These are phyloP conservation scores for Mycosarcoma maydis DNA, from an alignment of 1,284 basidiomycete genomes.

Conservation along the genomic window DNA sequence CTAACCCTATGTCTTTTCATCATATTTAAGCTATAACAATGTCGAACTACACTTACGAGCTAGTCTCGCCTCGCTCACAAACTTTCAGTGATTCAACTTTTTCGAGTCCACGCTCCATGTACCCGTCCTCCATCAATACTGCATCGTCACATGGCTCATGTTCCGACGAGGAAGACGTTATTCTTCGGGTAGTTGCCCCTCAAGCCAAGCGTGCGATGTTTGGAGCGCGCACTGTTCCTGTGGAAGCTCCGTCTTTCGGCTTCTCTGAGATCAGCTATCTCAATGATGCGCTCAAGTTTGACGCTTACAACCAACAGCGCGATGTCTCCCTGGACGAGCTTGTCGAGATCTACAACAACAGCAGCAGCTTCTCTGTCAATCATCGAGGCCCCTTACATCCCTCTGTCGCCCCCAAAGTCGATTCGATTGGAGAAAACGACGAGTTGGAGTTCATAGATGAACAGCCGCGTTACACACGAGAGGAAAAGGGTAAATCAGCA, in stretches of 20 bases:
- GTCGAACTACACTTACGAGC: constrained; percentile 34
- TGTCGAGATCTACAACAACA: constrained; percentile 31
- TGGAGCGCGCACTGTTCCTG: constrained; percentile 1
- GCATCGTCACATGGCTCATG: constrained; percentile 21
- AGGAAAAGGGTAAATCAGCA: constrained; percentile 39
- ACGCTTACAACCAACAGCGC: constrained; percentile 11
- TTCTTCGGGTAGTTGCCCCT: constrained; percentile 15
- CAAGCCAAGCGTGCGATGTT: constrained; percentile 15
- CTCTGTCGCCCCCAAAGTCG: constrained; percentile 14
- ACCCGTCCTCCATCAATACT: constrained; percentile 24
- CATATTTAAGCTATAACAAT: constrained; percentile 10
- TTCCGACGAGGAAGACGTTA: constrained; percentile 27
- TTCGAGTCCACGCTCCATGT: constrained; percentile 34
- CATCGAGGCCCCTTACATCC: constrained; percentile 5
- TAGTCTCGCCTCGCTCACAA: constrained; percentile 34
- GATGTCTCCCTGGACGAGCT: constrained; percentile 28
- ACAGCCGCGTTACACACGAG: constrained; percentile 34
- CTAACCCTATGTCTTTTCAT: too few species aligned
- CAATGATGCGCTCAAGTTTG: constrained; percentile 33
- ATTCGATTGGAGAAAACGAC: constrained; percentile 35
- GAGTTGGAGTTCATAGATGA: constrained; percentile 37
- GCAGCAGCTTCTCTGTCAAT: constrained; percentile 15
- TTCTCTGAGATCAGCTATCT: constrained; percentile 36
- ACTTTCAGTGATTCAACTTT: constrained; percentile 29
- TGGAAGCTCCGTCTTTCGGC: constrained; percentile 1